phyloP scores from a whole-genome alignment of 176 grass and related monocot species.

The Triticum turgidum region DNA sequence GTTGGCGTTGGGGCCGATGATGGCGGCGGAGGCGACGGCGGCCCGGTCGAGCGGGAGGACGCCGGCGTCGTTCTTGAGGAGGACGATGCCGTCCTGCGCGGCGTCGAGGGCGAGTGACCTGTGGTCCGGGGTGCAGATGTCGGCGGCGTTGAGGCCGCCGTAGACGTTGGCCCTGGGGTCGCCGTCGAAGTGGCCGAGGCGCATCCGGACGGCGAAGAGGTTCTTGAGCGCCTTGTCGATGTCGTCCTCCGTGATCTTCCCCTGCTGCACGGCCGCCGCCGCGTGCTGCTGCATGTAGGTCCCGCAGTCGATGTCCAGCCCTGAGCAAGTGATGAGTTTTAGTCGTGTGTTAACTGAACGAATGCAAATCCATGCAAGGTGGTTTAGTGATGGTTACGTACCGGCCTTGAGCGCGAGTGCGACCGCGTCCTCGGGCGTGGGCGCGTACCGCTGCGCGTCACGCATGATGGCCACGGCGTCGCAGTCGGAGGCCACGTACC shows the following conservation, averaged over 20 bases:
- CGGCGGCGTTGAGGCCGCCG: slow-evolving; percentile 32
- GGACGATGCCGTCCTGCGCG: slow-evolving; percentile 69
- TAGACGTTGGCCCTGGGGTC: slow-evolving; percentile 46
- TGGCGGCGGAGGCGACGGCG: slow-evolving; percentile 18
- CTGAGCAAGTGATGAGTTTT: slow-evolving; percentile 16
- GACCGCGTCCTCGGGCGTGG: slow-evolving; percentile 22
- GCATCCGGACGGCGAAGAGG: slow-evolving; percentile 56
- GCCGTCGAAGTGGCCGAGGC: slow-evolving; percentile 81
- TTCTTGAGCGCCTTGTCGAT: slow-evolving; percentile 59
- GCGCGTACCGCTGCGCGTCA: slow-evolving; percentile 12
- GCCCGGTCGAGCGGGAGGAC: slow-evolving; percentile 42
- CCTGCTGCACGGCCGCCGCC: slow-evolving; percentile 28
- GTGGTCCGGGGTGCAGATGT: slow-evolving; percentile 60
- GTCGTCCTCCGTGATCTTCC: slow-evolving; percentile 53
- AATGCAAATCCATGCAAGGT: too few relatives aligned
- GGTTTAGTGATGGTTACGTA: background rate
- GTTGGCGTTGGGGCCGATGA: slow-evolving; percentile 77
- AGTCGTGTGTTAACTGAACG: too few relatives aligned
- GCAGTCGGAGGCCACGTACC: slow-evolving; percentile 44
- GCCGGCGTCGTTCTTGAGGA: slow-evolving; percentile 55
- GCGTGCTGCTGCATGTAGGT: slow-evolving; percentile 43
- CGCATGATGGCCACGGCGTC: slow-evolving; percentile 35
- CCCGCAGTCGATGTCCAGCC: slow-evolving; percentile 72
- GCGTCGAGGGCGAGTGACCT: slow-evolving; percentile 64
- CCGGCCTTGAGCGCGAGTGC: slow-evolving; percentile 25